phyloP scores from a whole-genome alignment of 768 basidiomycete genomes.

The Macrocybe gigantea region DNA sequence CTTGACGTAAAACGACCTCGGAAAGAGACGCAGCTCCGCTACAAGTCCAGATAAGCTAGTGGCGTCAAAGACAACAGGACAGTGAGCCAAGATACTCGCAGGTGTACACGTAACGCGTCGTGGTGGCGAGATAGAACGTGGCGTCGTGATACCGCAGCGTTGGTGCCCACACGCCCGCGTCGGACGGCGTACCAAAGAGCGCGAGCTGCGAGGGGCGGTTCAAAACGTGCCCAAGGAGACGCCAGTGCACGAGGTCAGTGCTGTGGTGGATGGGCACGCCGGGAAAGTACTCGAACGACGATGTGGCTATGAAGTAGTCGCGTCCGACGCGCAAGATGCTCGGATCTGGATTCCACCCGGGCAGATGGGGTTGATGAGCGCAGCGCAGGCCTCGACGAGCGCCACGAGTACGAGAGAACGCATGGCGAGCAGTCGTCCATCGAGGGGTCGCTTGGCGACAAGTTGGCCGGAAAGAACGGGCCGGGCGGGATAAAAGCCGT shows the following conservation, averaged over 20 bases:
- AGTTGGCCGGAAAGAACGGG: too few species aligned
- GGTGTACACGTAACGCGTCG: slow-evolving; percentile 33
- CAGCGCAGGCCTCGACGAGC: not conserved
- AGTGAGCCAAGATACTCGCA: slow-evolving; percentile 13
- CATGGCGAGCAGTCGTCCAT: too few species aligned
- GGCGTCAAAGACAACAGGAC: not conserved
- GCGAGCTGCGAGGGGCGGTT: slow-evolving; percentile 28
- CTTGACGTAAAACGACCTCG: slow-evolving; percentile 32
- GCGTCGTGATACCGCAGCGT: slow-evolving; percentile 28
- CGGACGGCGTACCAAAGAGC: slow-evolving; percentile 30
- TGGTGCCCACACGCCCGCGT: slow-evolving; percentile 33
- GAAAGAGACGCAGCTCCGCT: slow-evolving; percentile 32
- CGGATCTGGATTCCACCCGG: slow-evolving; percentile 37
- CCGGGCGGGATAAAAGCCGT: too few species aligned
- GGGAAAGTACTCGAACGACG: slow-evolving; percentile 34
- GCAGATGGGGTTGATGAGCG: slow-evolving; percentile 26
- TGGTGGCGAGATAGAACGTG: slow-evolving; percentile 28
- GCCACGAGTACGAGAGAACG: too few species aligned
- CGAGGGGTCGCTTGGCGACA: too few species aligned
- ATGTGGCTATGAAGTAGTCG: slow-evolving; percentile 34
- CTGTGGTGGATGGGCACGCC: slow-evolving; percentile 38
- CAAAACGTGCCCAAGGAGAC: slow-evolving; percentile 30
- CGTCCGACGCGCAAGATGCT: slow-evolving; percentile 30
- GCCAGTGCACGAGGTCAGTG: slow-evolving; percentile 29
- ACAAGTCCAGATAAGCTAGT: not conserved